Conservation (phyloP, 1,284 basidiomycete genomes). For the Schizophyllum commune region DNA sequence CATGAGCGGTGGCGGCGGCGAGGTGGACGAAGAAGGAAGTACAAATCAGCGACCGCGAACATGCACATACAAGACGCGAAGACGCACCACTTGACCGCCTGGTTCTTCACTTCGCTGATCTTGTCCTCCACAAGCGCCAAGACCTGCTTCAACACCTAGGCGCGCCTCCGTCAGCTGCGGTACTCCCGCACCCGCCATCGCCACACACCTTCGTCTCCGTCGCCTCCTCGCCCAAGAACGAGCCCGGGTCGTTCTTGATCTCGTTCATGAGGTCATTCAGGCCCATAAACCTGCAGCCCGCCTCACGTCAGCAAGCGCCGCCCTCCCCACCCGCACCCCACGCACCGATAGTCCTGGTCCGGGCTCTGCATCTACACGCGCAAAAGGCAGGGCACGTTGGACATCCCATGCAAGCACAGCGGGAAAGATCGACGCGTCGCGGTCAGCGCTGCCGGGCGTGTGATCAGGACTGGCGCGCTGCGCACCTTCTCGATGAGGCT, state of each 20-base stretch:
- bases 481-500: conserved; percentile 70
- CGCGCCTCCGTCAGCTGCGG: neutral
- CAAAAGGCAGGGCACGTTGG: neutral
- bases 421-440: neutral
- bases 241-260: conserved; percentile 63
- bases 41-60: neutral
- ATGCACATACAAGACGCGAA: neutral
- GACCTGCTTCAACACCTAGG: conserved; percentile 62
- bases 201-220: conserved; percentile 56
- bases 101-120: conserved; percentile 97
- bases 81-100: conserved; percentile 86
- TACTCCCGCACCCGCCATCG: too few relatives aligned
- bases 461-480: neutral
- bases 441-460: conserved; percentile 1
- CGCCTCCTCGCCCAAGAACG: conserved; percentile 72
- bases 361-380: conserved; percentile 66
- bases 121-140: conserved; percentile 83
- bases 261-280: conserved; percentile 88
- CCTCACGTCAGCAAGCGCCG: conserved; percentile 13
- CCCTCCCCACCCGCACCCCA: conserved; percentile 19
- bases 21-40: too few relatives aligned
- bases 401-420: neutral
- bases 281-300: conserved; percentile 92
- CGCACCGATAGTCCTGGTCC: conserved; percentile 75
- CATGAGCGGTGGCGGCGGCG: too few relatives aligned